Base-by-base conservation (phyloP, 1,284 basidiomycete species). In the Ustilago loliicola region DNA sequence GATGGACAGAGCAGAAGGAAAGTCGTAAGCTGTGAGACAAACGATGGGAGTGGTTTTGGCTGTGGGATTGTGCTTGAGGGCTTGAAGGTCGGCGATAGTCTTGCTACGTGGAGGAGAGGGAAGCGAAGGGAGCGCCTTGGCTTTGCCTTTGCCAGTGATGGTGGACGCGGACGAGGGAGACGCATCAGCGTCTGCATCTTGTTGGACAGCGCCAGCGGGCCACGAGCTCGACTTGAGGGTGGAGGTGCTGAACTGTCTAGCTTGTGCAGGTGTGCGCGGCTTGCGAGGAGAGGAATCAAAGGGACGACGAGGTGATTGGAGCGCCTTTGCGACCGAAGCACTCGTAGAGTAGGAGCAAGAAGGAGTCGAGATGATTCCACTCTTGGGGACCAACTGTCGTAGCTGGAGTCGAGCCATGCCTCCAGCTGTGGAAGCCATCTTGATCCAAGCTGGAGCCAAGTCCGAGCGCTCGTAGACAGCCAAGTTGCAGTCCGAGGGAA, bases 11-110 rank as follows among this genome's bases (percentile, higher is more conserved):
- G 79, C 82, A 0, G 83, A 72, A 1, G 85, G 85, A 38, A 82
- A 80, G 61, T 86, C 85, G 59, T 81, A 80, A 0, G 85, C 85
- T 8, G 85, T 86, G 17, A 86, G 60, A 45, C 82, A 80, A 45
- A 66, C 68, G 40, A 74, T 78, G 36, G 70, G 70, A 9, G 61
- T 51, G 50, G 34, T 32, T 10, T 17, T 29, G 15, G 21, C 60
- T n/a, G 9, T 25, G 5, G 66, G 38, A 15, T 57, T n/a, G 19
- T 64, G 53, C 48, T 75, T 75, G 65, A 63, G 61, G 5, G 62
- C 29, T 17, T 72, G 51, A 3, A 82, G 38, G 48, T 82, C 67
- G 40, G 78, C 66, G 42, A 82, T 73, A 21, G 81, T 78, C 67
- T 79, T 80, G 60, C 68, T 53, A 21, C 68, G 55, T 17, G 75